Percentiles rank a stretch among this genome's conserved stretches.
Conservation (phyloP, 768 basidiomycete species). For the Xerocomellus intermedius region DNA sequence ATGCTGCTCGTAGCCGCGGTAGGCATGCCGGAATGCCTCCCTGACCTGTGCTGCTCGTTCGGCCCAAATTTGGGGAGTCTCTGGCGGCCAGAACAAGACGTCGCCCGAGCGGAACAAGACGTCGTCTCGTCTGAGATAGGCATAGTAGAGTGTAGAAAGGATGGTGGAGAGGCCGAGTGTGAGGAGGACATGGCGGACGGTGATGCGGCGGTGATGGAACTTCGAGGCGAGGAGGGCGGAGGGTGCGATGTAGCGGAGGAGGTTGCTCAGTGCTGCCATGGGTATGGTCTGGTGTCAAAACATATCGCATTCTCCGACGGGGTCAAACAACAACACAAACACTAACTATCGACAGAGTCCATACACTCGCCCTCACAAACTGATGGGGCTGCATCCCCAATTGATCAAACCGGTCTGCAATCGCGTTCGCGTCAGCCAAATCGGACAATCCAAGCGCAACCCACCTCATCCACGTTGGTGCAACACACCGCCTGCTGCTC, state of each 20-base stretch:
- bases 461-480: neutral
- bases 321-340: too few relatives aligned
- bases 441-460: neutral
- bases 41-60: conserved; percentile 55
- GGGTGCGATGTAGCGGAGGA: conserved; percentile 2
- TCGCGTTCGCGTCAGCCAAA: neutral
- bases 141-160: conserved; percentile 19
- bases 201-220: conserved; percentile 11
- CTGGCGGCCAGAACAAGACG: neutral
- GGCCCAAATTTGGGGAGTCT: conserved; percentile 42
- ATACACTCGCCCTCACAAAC: neutral
- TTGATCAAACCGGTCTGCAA: conserved; percentile 10
- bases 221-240: neutral
- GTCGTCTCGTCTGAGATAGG: conserved; percentile 1
- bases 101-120: neutral
- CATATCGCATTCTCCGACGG: too few relatives aligned
- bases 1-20: conserved; percentile 59
- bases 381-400: conserved; percentile 18
- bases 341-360: too few relatives aligned
- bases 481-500: conserved; percentile 9
- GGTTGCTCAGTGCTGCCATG: conserved; percentile 2
- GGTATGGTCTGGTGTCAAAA: neutral
- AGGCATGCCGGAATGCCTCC: conserved; percentile 63
- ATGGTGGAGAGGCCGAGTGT: conserved; percentile 4
- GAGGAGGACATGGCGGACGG: conserved; percentile 19